Evolutionary conservation across 805 yeast genomes (phyloP), one percentile per base, ranked within the genome.

Genomic region (Saturnispora serradocipensis): DNA sequence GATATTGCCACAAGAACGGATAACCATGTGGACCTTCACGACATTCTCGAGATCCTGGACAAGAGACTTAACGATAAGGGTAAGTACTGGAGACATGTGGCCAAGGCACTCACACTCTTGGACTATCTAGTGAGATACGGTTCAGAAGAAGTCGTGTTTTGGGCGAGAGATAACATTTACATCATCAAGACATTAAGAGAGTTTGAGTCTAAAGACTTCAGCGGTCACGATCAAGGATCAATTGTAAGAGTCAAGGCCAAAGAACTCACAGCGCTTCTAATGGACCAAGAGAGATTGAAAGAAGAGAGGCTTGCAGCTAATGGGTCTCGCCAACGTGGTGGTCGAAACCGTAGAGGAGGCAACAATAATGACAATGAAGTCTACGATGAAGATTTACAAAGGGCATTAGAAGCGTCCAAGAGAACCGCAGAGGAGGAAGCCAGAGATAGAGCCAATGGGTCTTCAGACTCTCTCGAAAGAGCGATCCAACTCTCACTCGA

Each of bases 71-170:
- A 91, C 63, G 98, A 91, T 65, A 90, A 90, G 72, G 98, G 98
- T 55, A 90, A 89, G 67, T 86, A 91, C 70, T 91, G 97, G 97
- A 78, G 96, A 58, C 99, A 91, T 66, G 90, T 91, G 47, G 90
- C 95, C 56, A 93, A 91, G 67, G 83, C 96, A 1, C 74, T 91
- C 55, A 85, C 95, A 2, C 82, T 91, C n/a, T 74, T 91, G 59
- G 97, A 90, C 61, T 91, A 83, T 68, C 72, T 90, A 53, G 88
- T 90, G 18, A 80, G 93, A 59, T 78, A 76, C 54, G 99, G 97
- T 39, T 78, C 89, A 20, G 96, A 89, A 58, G 84, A 85, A 61
- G 91, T 90, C 61, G 96, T 90, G 5, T 72, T 82, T 38, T 91
- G 99, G 99, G 81, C 90, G 54, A 85, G 82, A 63, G 96, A 88